Evolutionary conservation across 345 rosid species (phyloP), one percentile per base, ranked within the genome.

Genomic region (Aquilaria sinensis): DNA sequence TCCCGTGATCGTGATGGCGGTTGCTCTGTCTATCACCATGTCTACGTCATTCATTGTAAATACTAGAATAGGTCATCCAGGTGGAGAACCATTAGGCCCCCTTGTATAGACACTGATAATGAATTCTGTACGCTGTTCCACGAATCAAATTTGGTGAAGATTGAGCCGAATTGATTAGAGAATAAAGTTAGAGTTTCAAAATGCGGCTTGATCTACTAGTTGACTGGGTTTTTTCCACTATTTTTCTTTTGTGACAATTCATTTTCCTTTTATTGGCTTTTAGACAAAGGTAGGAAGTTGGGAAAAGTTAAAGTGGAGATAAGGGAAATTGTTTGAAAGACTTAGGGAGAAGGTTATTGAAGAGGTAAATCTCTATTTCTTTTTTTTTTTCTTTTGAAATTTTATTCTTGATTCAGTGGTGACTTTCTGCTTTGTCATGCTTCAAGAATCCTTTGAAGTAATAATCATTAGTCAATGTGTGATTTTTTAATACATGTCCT

Each of bases 61-160:
- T 68, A 76, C 54, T 74, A 87, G 50, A 85, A 72, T 67, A 74
- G 80, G 69, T 68, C 80, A 43, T 83, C 90, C 47, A 77, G 98
- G 56, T 78, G 97, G 74, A 74, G 94, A 78, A 62, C 86, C 43
- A 80, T 86, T 63, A 83, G 86, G 68, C 23, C 23, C 23, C 88
- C 83, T 37, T 88, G 90, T 85, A 84, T 90, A 53, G 98, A 93
- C 67, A 92, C 97, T 5, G 98, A 90, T 60, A 93, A 88, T 63
- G 98, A 93, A 75, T 74, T 93, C 78, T 86, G 86, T 6, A 85
- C 85, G 15, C 52, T 86, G 73, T 82, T 93, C 65, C 98, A 88
- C 74, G 97, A 97, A 60, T 93, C 98, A 76, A 92, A 93, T 93
- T 97, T 94, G 75, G 92, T 93, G 13, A 93, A 87, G 78, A 71